Conservation (phyloP, 768 basidiomycete genomes). For the Rubroboletus pulcherrimus region DNA sequence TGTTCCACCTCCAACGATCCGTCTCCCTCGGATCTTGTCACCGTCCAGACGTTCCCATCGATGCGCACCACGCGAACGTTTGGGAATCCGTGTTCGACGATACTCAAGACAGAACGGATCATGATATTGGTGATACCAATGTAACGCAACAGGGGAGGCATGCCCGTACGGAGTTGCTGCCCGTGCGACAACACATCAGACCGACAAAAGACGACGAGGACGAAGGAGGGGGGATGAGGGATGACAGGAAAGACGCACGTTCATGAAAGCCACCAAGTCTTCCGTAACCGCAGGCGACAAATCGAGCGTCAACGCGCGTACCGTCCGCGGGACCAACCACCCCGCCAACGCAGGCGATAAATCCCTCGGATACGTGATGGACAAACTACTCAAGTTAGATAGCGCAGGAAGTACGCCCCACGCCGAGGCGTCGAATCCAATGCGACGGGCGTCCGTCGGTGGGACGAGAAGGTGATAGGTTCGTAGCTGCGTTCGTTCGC, state of each 20-base stretch:
- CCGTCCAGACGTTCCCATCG: constrained; percentile 54
- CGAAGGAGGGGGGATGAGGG: too few species aligned
- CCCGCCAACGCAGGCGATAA: constrained; percentile 59
- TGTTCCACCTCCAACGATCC: constrained; percentile 44
- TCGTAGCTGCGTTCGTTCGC: constrained; percentile 49
- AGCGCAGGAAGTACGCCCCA: constrained; percentile 71
- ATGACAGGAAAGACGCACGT: constrained; percentile 25
- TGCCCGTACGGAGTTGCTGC: constrained; percentile 59
- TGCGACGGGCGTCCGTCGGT: constrained; percentile 41
- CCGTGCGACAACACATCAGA: background rate
- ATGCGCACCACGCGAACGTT: constrained; percentile 55
- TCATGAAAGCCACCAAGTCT: constrained; percentile 42
- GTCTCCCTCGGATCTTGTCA: constrained; percentile 29
- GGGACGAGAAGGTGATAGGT: constrained; percentile 50
- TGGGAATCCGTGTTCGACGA: constrained; percentile 60
- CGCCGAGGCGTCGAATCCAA: constrained; percentile 65
- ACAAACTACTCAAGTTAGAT: constrained; percentile 46
- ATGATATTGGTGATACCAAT: constrained; percentile 52
- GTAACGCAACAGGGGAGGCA: constrained; percentile 52
- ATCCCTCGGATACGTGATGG: constrained; percentile 62
- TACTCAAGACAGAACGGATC: constrained; percentile 35
- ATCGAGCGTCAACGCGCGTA: constrained; percentile 47
- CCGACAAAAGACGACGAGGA: background rate
- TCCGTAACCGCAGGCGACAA: constrained; percentile 32
- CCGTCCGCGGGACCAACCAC: constrained; percentile 61